Percentiles rank a stretch among this genome's conserved stretches.
phyloP scores from a whole-genome alignment of 176 grass and related monocot genomes.

The Lolium perenne region DNA sequence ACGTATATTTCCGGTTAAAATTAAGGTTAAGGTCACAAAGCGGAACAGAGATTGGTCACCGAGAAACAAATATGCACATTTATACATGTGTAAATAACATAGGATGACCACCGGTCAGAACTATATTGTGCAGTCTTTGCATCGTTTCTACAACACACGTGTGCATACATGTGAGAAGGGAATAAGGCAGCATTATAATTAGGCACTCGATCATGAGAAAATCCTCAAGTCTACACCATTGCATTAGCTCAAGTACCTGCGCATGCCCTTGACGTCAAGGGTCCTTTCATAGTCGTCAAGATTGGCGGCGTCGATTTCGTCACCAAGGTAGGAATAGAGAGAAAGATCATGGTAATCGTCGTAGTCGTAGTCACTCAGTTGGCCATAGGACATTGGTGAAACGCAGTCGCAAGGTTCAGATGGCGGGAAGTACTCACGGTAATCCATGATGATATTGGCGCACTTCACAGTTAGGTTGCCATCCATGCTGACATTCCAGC shows the following conservation, averaged over 20 bases:
- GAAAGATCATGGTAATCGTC: neutral
- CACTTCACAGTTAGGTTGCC: neutral
- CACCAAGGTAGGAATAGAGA: conserved; percentile 3
- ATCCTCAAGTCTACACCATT: neutral
- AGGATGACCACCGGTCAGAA: too few relatives aligned
- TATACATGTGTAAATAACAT: too few relatives aligned
- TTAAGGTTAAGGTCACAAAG: too few relatives aligned
- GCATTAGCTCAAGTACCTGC: neutral
- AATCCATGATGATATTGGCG: neutral
- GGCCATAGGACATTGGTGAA: too few relatives aligned
- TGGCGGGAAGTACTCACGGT: neutral
- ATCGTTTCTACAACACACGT: neutral
- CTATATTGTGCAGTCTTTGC: too few relatives aligned
- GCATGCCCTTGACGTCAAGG: neutral
- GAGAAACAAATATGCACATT: too few relatives aligned
- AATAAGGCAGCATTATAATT: neutral
- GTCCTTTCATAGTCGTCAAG: neutral
- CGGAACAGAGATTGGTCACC: too few relatives aligned
- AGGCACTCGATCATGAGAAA: neutral
- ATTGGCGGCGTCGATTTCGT: neutral
- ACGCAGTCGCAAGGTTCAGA: neutral
- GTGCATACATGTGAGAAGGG: neutral
- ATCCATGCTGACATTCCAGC: neutral
- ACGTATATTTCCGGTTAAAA: too few relatives aligned
- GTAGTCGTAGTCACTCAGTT: too few relatives aligned